phyloP scores from a whole-genome alignment of 2,329 filamentous ascomycete species.

The Cladosporium sp. region DNA sequence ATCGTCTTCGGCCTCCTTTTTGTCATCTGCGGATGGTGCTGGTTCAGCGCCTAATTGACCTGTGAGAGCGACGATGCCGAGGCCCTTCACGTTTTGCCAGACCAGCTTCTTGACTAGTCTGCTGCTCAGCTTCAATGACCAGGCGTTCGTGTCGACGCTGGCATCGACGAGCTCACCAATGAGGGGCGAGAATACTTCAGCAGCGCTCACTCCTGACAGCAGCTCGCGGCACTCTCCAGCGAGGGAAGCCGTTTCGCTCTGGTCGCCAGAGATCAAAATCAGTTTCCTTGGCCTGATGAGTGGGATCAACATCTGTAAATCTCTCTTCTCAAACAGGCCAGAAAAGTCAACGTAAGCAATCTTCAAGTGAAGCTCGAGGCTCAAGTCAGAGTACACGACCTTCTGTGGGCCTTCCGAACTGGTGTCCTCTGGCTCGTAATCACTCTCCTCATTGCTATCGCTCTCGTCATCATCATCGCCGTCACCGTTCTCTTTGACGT shows the following conservation, averaged over 20 bases:
- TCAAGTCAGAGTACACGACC: slow-evolving; percentile 58
- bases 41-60: slow-evolving; percentile 56
- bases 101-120: slow-evolving; percentile 77
- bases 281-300: slow-evolving; percentile 91
- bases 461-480: slow-evolving; percentile 16
- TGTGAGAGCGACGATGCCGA: slow-evolving; percentile 89
- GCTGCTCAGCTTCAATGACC: slow-evolving; percentile 87
- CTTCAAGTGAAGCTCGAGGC: slow-evolving; percentile 62
- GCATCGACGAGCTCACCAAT: slow-evolving; percentile 74
- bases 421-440: slow-evolving; percentile 47
- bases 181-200: slow-evolving; percentile 66
- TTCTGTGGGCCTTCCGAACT: slow-evolving; percentile 65
- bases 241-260: slow-evolving; percentile 69
- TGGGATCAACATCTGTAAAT: slow-evolving; percentile 88
- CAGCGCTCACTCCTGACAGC: slow-evolving; percentile 35
- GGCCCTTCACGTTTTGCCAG: slow-evolving; percentile 88
- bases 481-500: slow-evolving; percentile 26
- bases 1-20: slow-evolving; percentile 30
- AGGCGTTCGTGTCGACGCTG: slow-evolving; percentile 95
- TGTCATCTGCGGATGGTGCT: slow-evolving; percentile 26
- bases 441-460: slow-evolving; percentile 30
- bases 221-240: slow-evolving; percentile 74
- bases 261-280: slow-evolving; percentile 78
- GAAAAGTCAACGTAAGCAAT: slow-evolving; percentile 88
- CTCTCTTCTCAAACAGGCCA: slow-evolving; percentile 87